A percentile compares a stretch with the other conserved stretches of the same genome.
These are phyloP conservation scores for Pisolithus tinctorius DNA, from an alignment of 768 basidiomycete genomes.

Conservation along the genomic window DNA sequence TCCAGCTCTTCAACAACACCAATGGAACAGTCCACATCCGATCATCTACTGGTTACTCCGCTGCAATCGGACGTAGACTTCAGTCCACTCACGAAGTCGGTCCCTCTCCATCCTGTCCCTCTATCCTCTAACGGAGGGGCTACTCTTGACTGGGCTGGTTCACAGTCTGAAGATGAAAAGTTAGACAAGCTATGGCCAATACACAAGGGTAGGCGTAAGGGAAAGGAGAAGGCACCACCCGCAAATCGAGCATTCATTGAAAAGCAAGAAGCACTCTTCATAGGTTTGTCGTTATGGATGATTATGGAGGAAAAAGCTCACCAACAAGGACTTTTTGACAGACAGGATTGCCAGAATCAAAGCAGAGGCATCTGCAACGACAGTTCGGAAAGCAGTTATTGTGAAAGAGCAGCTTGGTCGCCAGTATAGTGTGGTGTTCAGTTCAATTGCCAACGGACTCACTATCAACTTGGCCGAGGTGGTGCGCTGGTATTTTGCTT, in stretches of 20 bases:
- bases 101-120: conserved; percentile 57
- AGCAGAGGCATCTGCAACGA: conserved; percentile 42
- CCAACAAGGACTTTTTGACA: conserved; percentile 18
- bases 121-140: conserved; percentile 60
- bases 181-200: conserved; percentile 60
- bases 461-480: conserved; percentile 43
- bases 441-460: conserved; percentile 25
- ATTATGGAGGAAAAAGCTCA: neutral
- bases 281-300: conserved; percentile 35
- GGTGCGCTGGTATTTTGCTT: conserved; percentile 55
- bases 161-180: conserved; percentile 46
- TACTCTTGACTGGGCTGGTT: conserved; percentile 71
- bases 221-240: conserved; percentile 41
- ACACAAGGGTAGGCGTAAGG: conserved; percentile 45
- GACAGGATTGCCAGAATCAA: conserved; percentile 55
- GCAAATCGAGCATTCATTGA: conserved; percentile 41
- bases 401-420: conserved; percentile 59
- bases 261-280: conserved; percentile 53
- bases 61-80: conserved; percentile 54
- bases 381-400: conserved; percentile 56
- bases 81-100: conserved; percentile 51
- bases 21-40: conserved; percentile 13
- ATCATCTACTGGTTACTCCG: conserved; percentile 12
- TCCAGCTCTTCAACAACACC: conserved; percentile 23
- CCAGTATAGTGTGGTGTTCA: conserved; percentile 53